Base-by-base conservation (phyloP, 2,329 filamentous ascomycete genomes). In the Exserohilum rostratum region DNA sequence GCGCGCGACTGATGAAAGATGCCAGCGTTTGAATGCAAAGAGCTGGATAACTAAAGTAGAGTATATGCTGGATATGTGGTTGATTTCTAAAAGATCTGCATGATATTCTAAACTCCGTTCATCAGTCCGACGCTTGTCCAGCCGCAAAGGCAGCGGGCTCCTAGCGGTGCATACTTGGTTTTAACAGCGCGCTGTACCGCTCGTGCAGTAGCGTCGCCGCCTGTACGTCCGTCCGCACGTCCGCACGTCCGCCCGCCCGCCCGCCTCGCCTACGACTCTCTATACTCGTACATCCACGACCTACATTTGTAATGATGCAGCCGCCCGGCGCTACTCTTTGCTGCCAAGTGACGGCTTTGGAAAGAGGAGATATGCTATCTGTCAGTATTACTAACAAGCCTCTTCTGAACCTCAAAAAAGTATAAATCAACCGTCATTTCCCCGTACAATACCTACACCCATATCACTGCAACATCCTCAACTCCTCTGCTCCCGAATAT, bases 191-290 rank as follows among this genome's bases (percentile, higher is more conserved):
- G 30, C 58, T 50, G 31, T 50, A 45, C 65, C 65, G 62, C 62
- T 60, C 59, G 37, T 52, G 56, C 62, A 58, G 61, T 60, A 58
- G 61, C 61, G 40, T 60, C 51, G 42, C 62, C 62, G 59, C n/a
- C n/a, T n/a, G n/a, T n/a, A n/a, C n/a, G n/a, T n/a, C n/a, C n/a
- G n/a, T n/a, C n/a, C n/a, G n/a, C n/a, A n/a, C n/a, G n/a, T n/a
- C n/a, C n/a, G n/a, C n/a, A n/a, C n/a, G n/a, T n/a, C n/a, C n/a
- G n/a, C 61, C 49, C 17, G 30, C 37, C 49, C 34, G 34, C 49
- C 30, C 6, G 2, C 15, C 12, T 30, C 22, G n/a, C n/a, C 11
- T 22, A n/a, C 30, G 30, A 27, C 37, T 22, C 35, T 35, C n/a
- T n/a, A 13, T 10, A 18, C 5, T n/a, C n/a, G 31, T 9, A 30